Evolutionary conservation across 164 flowering plant species (phyloP).

Genomic region (Hamamelis virginiana): DNA sequence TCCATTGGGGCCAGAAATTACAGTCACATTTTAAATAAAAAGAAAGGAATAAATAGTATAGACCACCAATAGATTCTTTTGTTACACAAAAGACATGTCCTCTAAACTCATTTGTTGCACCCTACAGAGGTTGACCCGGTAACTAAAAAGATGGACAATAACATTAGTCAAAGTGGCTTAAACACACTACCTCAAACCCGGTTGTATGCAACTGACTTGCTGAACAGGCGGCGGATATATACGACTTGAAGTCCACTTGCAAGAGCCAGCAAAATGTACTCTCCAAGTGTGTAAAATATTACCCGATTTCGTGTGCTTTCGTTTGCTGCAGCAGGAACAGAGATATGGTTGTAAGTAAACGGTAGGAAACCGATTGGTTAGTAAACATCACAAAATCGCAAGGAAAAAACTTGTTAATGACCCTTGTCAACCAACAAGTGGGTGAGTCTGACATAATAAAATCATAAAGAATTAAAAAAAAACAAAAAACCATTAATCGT

Average conservation of each 20-base stretch:
- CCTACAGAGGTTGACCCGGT: neutral
- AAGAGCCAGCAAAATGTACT: constrained; percentile 62
- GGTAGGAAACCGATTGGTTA: neutral
- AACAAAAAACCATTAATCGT: too few species aligned
- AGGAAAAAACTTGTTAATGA: neutral
- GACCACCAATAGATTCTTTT: neutral
- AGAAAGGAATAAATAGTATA: neutral
- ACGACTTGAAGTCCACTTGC: constrained; percentile 78
- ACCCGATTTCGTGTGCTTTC: constrained; percentile 94
- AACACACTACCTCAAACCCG: constrained; percentile 53
- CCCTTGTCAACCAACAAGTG: too few species aligned
- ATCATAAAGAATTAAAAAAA: too few species aligned
- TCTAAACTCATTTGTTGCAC: neutral
- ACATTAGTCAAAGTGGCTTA: neutral
- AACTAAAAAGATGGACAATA: too few species aligned
- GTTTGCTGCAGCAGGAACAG: constrained; percentile 67
- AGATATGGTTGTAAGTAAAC: neutral
- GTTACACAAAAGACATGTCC: neutral
- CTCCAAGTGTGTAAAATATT: constrained; percentile 71
- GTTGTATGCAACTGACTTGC: constrained; percentile 91
- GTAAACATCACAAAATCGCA: neutral
- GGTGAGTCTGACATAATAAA: too few species aligned
- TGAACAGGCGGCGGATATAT: constrained; percentile 80
- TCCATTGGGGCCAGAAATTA: too few species aligned
- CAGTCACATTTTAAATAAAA: too few species aligned